Conservation (phyloP, 2,329 filamentous ascomycete species). For the Didymella arachidicola region DNA sequence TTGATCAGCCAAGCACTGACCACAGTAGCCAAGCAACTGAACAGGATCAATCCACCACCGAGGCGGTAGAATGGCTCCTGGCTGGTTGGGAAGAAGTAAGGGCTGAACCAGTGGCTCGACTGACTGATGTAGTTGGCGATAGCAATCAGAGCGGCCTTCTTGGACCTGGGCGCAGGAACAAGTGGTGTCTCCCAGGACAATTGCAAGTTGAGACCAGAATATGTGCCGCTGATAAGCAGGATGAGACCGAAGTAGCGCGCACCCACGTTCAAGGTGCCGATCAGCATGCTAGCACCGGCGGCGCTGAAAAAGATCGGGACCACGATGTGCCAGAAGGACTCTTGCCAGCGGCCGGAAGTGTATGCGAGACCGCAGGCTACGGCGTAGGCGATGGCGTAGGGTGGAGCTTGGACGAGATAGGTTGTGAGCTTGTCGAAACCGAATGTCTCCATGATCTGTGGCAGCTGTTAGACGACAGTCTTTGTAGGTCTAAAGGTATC, state of each 20-base stretch:
- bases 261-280: conserved; percentile 40
- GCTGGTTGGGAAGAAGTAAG: conserved; percentile 49
- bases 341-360: conserved; percentile 39
- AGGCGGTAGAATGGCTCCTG: conserved; percentile 35
- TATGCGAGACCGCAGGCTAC: conserved; percentile 36
- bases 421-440: conserved; percentile 37
- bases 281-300: conserved; percentile 37
- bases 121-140: conserved; percentile 55
- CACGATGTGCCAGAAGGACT: conserved; percentile 42
- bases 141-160: conserved; percentile 54
- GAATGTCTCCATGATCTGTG: conserved; percentile 34
- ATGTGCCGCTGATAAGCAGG: conserved; percentile 49
- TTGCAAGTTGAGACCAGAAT: conserved; percentile 53
- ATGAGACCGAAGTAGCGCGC: conserved; percentile 14
- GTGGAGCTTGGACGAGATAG: conserved; percentile 54
- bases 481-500: not conserved
- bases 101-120: conserved; percentile 54
- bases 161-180: conserved; percentile 52
- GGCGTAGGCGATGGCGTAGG: conserved; percentile 46
- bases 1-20: conserved; percentile 29
- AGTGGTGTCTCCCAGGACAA: conserved; percentile 55
- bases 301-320: conserved; percentile 33
- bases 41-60: conserved; percentile 36
- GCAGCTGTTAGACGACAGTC: not conserved
- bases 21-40: conserved; percentile 35